Evolutionary conservation across 2,329 filamentous ascomycete genomes (phyloP), one percentile per base, ranked within the genome.

Genomic region (Diaporthe australafricana): DNA sequence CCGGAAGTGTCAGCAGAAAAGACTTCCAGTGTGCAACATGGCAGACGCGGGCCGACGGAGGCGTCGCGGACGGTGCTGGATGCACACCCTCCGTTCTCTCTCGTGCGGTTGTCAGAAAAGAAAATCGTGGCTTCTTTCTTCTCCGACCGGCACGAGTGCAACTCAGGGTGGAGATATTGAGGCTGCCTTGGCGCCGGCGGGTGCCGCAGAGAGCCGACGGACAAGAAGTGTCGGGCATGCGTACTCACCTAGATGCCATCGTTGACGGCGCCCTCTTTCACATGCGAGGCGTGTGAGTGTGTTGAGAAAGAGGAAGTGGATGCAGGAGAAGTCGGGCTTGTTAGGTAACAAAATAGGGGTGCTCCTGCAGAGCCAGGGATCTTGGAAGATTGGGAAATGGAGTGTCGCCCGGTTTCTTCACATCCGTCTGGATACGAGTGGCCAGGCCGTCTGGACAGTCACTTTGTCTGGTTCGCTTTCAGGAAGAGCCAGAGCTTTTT

Each of bases 211-310:
- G 20, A 12, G 20, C 20, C 60, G 17, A 17, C 9, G 27, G 52
- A 35, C 20, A 6, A 20, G 20, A 40, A 6, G 14, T 11, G 27
- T 45, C 25, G 32, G 42, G 32, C 8, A 7, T 22, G 11, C n/a
- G 20, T 40, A 78, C 77, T 40, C 77, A 80, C 78, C 78, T 79
- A 74, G 78, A 80, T 70, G 72, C 72, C 72, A 73, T 73, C 25
- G 56, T 70, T 32, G 57, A 27, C 38, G 63, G 50, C 35, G 32
- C 27, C 69, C 71, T 73, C 60, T 38, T 65, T 65, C 62, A 73
- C 69, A 71, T 71, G 62, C 48, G 71, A 63, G 62, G 55, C 48
- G 40, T 53, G 27, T 38, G 48, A 30, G 30, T 35, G 30, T 40
- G 55, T 56, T 69, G 53, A 60, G 40, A 42, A 20, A 50, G 53